Evolutionary conservation across 345 rosid species (phyloP), one percentile per base, ranked within the genome.

Genomic region (Alliaria petiolata): DNA sequence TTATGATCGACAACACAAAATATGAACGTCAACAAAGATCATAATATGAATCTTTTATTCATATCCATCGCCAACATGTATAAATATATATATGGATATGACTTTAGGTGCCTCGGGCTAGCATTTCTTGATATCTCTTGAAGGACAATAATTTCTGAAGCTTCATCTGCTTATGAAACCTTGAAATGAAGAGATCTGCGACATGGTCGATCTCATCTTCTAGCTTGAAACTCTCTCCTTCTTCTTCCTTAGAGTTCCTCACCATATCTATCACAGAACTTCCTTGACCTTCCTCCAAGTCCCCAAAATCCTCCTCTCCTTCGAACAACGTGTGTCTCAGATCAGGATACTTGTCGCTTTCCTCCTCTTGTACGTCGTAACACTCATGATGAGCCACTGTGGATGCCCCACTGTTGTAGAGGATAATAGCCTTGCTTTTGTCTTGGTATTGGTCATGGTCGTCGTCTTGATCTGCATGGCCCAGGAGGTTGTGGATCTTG

Each of bases 131-230:
- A 47, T 84, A 58, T 83, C 90, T 86, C 81, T 89, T 89, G 71
- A 90, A 83, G 0, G 98, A 92, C 54, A 84, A 81, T 6, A 86
- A 89, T 81, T 92, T 92, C 69, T 90, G 98, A 81, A 92, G 43
- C 73, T 84, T 78, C 79, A 92, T 84, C 79, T 86, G 96, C 43
- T 78, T 81, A 69, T 92, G 92, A 51, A 92, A 89, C 82, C 90
- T 85, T 66, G 76, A 83, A 9, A 92, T 92, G 75, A 90, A 92
- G 74, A 92, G 69, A 56, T 92, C 98, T 0, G 93, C 95, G 13
- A 82, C 91, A 9, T 78, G 86, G 65, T 92, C 93, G 7, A 88
- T 88, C 86, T 92, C 93, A 53, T 90, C 89, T 80, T 92, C 98
- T 69, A 90, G 81, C n/a, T 76, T 81, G 78, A 92, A 89, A 22